phyloP scores from a whole-genome alignment of 768 basidiomycete genomes.

The Plicaturopsis crispa region DNA sequence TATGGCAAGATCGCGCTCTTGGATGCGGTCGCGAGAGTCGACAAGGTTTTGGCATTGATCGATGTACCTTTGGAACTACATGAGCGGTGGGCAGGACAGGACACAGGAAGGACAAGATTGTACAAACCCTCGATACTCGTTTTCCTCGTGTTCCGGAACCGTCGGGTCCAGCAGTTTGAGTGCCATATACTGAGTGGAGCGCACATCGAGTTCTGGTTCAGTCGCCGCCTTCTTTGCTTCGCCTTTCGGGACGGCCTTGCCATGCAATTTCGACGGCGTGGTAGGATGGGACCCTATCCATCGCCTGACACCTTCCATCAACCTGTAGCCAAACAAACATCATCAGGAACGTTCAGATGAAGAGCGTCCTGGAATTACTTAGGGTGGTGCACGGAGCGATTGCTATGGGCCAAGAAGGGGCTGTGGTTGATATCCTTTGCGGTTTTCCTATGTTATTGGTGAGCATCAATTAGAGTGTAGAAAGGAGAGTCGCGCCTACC shows the following conservation, averaged over 20 bases:
- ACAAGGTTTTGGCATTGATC: constrained; percentile 60
- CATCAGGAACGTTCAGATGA: constrained; percentile 4
- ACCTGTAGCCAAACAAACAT: constrained; percentile 29
- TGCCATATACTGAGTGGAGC: constrained; percentile 55
- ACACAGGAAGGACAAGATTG: neutral
- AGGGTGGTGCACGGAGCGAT: constrained; percentile 24
- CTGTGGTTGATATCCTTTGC: constrained; percentile 61
- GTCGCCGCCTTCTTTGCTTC: constrained; percentile 25
- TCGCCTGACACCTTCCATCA: constrained; percentile 71
- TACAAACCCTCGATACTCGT: constrained; percentile 66
- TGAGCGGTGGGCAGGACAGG: constrained; percentile 2
- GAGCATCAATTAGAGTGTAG: neutral
- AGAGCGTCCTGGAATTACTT: constrained; percentile 25
- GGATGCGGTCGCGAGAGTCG: constrained; percentile 43
- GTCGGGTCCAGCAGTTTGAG: constrained; percentile 49
- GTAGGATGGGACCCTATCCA: constrained; percentile 62
- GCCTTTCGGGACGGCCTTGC: constrained; percentile 26
- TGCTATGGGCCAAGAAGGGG: constrained; percentile 64
- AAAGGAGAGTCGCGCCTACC: constrained; percentile 34
- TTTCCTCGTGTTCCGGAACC: constrained; percentile 56
- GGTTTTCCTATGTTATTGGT: constrained; percentile 45
- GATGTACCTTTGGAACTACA: constrained; percentile 46
- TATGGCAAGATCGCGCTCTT: constrained; percentile 51
- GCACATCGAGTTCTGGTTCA: constrained; percentile 27
- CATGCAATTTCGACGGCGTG: constrained; percentile 30